Conservation (phyloP, 169 alveolate species). For the Cryptosporidium canis region DNA sequence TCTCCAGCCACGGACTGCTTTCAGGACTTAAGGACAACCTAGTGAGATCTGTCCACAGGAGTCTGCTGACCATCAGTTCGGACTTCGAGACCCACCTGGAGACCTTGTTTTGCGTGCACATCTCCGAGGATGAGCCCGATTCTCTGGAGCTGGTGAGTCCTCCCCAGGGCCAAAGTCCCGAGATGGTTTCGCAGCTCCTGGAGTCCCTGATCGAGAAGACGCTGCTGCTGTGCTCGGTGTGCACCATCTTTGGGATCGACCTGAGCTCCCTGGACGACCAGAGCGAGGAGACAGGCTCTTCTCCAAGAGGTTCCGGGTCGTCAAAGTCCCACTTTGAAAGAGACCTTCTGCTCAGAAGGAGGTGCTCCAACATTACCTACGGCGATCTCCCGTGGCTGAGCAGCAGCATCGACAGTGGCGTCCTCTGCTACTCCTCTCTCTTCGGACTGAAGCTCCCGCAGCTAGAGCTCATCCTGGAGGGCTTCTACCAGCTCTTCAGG, state of each 20-base stretch:
- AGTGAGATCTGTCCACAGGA: not conserved
- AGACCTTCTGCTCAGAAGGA: constrained; percentile 49
- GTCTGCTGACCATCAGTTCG: not conserved
- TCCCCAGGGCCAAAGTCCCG: not conserved
- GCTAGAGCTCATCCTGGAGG: constrained; percentile 6
- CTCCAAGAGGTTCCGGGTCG: too few species aligned
- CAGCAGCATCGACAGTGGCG: constrained; percentile 68
- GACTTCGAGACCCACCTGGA: not conserved
- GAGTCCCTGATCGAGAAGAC: constrained; percentile 18
- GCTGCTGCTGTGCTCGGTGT: constrained; percentile 31
- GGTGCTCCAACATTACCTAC: constrained; percentile 46
- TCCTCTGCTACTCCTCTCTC: constrained; percentile 48
- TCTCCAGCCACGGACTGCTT: not conserved
- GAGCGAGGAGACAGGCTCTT: not conserved
- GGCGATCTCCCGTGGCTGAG: constrained; percentile 72
- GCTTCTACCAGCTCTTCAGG: constrained; percentile 5
- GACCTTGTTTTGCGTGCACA: not conserved
- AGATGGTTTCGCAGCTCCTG: not conserved
- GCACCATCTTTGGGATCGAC: constrained; percentile 67
- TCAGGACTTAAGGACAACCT: constrained; percentile 7
- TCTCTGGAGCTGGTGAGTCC: not conserved
- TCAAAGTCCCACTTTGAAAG: not conserved
- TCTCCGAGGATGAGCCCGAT: not conserved
- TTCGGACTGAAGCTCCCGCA: constrained; percentile 29
- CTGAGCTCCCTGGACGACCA: constrained; percentile 21